phyloP scores from a whole-genome alignment of 257 asterid genomes.

The Ballota nigra region DNA sequence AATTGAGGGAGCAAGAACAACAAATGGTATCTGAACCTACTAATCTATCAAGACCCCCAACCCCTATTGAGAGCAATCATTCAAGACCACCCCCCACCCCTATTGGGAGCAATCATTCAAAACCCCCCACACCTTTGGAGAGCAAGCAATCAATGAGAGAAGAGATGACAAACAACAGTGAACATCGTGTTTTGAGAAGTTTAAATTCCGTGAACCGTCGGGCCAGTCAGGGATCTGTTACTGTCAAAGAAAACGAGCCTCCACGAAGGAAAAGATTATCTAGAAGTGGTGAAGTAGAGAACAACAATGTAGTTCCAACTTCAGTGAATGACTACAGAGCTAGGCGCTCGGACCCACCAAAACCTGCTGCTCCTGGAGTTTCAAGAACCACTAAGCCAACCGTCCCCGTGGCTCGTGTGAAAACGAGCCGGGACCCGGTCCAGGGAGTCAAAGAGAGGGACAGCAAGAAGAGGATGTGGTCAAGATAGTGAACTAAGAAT shows the following conservation, averaged over 20 bases:
- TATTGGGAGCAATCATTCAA: conserved; percentile 29
- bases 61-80: conserved; percentile 42
- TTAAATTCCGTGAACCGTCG: conserved; percentile 43
- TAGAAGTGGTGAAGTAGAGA: conserved; percentile 57
- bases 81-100: conserved; percentile 28
- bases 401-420: conserved; percentile 34
- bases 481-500: conserved; percentile 39
- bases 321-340: conserved; percentile 41
- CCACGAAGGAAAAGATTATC: conserved; percentile 60
- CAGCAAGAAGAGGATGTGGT: conserved; percentile 82
- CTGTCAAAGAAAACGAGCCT: conserved; percentile 46
- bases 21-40: conserved; percentile 26
- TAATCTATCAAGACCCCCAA: conserved; percentile 23
- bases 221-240: conserved; percentile 37
- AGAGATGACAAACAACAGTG: conserved; percentile 38
- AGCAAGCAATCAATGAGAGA: conserved; percentile 37
- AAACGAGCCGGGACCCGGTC: conserved; percentile 55
- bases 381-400: conserved; percentile 50
- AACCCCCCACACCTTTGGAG: conserved; percentile 34
- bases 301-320: conserved; percentile 37
- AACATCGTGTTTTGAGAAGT: conserved; percentile 61
- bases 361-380: conserved; percentile 40
- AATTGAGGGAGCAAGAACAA: conserved; percentile 64
- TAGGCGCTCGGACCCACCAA: conserved; percentile 67
- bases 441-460: conserved; percentile 75